Evolutionary conservation across 2,329 filamentous ascomycete genomes (phyloP), one percentile per base, ranked within the genome.

Genomic region (Colletotrichum magnum): DNA sequence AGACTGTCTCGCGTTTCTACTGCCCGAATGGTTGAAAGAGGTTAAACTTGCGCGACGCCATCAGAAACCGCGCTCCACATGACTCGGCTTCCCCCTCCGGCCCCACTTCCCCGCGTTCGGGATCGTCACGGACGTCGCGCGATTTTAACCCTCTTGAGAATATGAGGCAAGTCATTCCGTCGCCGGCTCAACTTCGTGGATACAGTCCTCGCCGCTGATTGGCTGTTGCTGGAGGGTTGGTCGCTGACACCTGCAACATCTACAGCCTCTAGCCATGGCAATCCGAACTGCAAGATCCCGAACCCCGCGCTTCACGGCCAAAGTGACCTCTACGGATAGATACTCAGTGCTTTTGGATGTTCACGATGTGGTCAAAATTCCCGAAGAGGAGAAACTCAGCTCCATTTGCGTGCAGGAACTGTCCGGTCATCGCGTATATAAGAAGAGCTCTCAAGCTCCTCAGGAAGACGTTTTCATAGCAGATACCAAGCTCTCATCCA

Each of bases 41-140:
- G 39, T 16, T 12, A 61, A 26, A 36, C 12, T 12, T 3, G 41
- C 28, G 58, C 41, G 58, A 39, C 2, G 7, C 7, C 32, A 36
- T 1, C 7, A 10, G 10, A 16, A 24, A 36, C 32, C 16, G 4
- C 12, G 18, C 26, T 21, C 64, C 58, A 39, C 57, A 47, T 66
- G 64, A 62, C 58, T 67, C 50, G 64, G 58, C 28, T 16, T 32
- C 26, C 47, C n/a, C n/a, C 26, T 21, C 50, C 58, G 51, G 63
- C 50, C 50, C 64, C 64, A 43, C 58, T 67, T 62, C 64, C 58
- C 64, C 64, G 64, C 64, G 59, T 5, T 51, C 58, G 64, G 58
- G 50, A 67, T 62, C 51, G 51, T 54, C 63, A 48, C 58, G 58
- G 51, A n/a, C 18, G 9, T 7, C 58, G 64, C 51, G 43, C 2